Evolutionary conservation across 768 basidiomycete genomes (phyloP), one percentile per base, ranked within the genome.

Genomic region (Inosperma sp.): DNA sequence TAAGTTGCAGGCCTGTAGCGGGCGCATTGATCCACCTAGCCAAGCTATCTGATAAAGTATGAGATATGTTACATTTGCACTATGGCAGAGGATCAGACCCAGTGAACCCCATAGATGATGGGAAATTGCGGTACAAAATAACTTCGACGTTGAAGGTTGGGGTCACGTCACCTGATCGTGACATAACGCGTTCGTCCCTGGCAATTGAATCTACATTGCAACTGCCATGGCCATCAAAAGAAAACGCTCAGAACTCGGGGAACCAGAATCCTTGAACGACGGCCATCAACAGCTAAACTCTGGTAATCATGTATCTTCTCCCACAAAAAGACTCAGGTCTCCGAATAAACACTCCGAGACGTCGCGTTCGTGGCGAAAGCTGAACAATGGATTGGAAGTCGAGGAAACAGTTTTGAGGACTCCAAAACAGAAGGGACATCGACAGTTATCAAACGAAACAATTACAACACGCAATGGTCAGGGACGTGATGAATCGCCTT

Each of bases 21-120:
- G 88, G 88, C n/a, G 88, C 84, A 66, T 90, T 88, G 23, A 83
- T 77, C 88, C 87, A 89, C 56, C 88, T 78, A 35, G 86, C 88
- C 46, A 91, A 69, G 39, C 88, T 89, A 34, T 40, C 19, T 16
- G 29, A 45, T 23, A 35, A 19, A 29, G 26, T 21, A 48, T 47
- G 21, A 53, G 48, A 39, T 42, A 7, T 49, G 10, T 9, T 47
- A 34, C 39, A 46, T 42, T 41, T 17, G 17, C 29, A 30, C 25
- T 52, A 39, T 50, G 54, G 44, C 5, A 19, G 46, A 50, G 21
- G 48, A 49, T 48, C 59, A 25, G 60, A 80, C 82, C 81, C 82
- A 45, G 83, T 84, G 35, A 84, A 81, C 33, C 83, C 83, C 83
- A 84, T 81, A 19, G 31, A 25, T 33, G 31, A 19, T 16, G 23